Base-by-base conservation (phyloP, 345 rosid species). In the Sisymbrium irio region DNA sequence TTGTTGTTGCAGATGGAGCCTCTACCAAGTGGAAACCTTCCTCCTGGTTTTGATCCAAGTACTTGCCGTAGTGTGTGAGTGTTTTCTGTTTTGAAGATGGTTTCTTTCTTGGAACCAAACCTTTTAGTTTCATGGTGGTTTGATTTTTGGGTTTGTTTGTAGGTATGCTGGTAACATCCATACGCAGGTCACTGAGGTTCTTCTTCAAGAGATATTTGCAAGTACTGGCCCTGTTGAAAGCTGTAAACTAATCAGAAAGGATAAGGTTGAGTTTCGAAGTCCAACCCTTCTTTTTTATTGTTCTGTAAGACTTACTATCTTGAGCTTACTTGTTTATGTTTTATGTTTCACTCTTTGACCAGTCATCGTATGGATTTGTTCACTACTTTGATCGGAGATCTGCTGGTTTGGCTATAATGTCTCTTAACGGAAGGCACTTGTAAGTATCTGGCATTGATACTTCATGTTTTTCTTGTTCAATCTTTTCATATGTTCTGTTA, bases 61-160 rank as follows among this genome's bases (percentile, higher is more conserved):
- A 83, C 88, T 87, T 95, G 99, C 87, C 92, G 97, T 86, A 92
- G 99, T 82, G 93, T 95, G 99, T 95, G 88, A 95, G 97, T 88
- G 74, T 84, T 83, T 77, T 27, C 9, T 41, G 25, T 22, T 22
- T 71, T 69, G 18, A 57, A n/a, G 17, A 17, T 18, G 17, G 44
- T 30, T 7, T 30, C 19, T 32, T n/a, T 15, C 12, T 33, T 64
- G 19, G 20, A 28, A 55, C 10, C 54, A 40, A 45, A 42, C 25
- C 6, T 63, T 1, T 18, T 19, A 6, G 19, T 18, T 30, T 45
- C 2, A 45, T 28, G 2, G 15, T 4, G n/a, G 9, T 19, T 22
- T 22, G 67, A 58, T 32, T 18, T 65, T 51, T 22, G 32, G n/a
- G n/a, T 22, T 22, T 22, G 56, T 72, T 75, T 90, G 82, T 81